These are phyloP conservation scores for Xylaria sp. DNA, from an alignment of 2,329 filamentous ascomycete genomes.

Conservation along the genomic window DNA sequence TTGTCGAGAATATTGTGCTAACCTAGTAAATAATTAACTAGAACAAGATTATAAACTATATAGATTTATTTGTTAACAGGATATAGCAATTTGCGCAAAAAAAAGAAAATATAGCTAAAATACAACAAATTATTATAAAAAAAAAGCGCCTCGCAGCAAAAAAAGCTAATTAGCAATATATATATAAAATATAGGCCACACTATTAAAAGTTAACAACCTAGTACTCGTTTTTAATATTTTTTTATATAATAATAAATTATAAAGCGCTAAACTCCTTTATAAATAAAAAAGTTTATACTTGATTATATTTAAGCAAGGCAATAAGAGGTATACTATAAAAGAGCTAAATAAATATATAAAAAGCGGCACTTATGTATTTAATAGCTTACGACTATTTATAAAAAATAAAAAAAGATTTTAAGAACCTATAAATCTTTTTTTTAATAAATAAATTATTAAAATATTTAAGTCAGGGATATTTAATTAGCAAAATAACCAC, in stretches of 20 bases:
- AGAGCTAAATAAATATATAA: not conserved
- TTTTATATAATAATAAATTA: not conserved
- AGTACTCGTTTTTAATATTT: not conserved
- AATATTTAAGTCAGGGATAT: not conserved
- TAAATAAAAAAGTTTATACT: not conserved
- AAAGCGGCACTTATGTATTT: not conserved
- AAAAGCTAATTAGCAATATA: not conserved
- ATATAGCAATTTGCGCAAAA: not conserved
- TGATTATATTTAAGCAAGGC: not conserved
- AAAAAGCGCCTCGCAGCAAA: not conserved
- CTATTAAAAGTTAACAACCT: not conserved
- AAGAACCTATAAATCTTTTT: not conserved
- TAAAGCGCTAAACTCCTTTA: not conserved
- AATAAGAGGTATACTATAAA: not conserved
- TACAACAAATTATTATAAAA: not conserved
- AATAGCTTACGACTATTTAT: not conserved
- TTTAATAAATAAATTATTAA: not conserved
- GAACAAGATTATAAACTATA: too few species aligned
- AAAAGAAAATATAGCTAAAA: not conserved
- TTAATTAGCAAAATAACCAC: not conserved
- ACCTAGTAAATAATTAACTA: too few species aligned
- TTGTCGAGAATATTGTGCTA: too few species aligned
- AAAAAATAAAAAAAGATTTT: not conserved
- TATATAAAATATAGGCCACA: not conserved
- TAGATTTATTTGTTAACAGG: too few species aligned